These are phyloP conservation scores for Secale cereale DNA, from an alignment of 176 grass and related monocot species.

Conservation along the genomic window DNA sequence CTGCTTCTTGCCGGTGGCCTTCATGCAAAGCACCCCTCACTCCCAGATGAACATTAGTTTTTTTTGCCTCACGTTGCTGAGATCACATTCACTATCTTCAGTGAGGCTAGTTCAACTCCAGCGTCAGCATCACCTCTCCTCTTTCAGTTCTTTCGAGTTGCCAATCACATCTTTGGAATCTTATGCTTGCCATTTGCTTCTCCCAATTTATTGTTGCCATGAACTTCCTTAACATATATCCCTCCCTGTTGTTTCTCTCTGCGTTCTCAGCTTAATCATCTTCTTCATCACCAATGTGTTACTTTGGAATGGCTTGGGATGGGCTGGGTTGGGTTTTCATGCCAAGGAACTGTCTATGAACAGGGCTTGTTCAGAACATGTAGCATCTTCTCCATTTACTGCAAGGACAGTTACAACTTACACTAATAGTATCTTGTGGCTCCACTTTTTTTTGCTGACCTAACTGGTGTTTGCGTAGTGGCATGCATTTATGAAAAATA, in stretches of 20 bases:
- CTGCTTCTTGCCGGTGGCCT: not conserved
- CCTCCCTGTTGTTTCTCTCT: not conserved
- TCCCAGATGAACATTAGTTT: not conserved
- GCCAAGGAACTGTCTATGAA: not conserved
- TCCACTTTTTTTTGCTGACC: not conserved
- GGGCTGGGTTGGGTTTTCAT: not conserved
- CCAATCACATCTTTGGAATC: not conserved
- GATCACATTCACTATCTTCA: not conserved
- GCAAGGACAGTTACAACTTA: constrained; percentile 1
- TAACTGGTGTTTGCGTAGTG: no score
- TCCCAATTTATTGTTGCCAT: not conserved
- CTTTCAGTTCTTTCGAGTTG: not conserved
- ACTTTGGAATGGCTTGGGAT: not conserved
- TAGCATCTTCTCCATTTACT: constrained; percentile 27
- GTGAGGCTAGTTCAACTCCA: not conserved
- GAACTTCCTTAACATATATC: not conserved
- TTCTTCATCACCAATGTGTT: not conserved
- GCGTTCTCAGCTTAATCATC: not conserved
- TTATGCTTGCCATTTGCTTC: not conserved
- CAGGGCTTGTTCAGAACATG: not conserved
- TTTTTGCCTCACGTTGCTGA: not conserved
- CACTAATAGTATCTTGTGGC: not conserved
- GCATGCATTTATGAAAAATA: not conserved
- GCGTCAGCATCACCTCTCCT: not conserved
- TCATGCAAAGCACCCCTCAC: not conserved